A percentile compares a stretch with the other conserved stretches of the same genome.
Conservation (phyloP, 129 eudicot genomes). For the Flaveria ramosissima region DNA sequence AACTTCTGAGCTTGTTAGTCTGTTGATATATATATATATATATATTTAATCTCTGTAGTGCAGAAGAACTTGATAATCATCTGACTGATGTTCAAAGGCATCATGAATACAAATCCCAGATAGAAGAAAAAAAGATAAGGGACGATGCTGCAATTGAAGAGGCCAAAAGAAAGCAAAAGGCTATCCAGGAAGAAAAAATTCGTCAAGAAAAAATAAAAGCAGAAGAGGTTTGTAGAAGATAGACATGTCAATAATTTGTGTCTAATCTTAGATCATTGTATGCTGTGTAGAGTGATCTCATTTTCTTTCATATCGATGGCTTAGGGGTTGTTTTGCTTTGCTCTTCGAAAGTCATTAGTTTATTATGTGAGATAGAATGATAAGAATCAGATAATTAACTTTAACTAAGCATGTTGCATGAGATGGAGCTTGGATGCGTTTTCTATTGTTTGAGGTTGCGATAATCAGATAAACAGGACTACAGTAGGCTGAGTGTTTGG, state of each 20-base stretch:
- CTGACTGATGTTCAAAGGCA: conserved; percentile 86
- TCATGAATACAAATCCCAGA: conserved; percentile 76
- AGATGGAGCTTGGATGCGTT: background rate
- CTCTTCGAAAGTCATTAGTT: background rate
- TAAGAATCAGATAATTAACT: background rate
- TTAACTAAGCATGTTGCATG: background rate
- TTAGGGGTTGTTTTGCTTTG: background rate
- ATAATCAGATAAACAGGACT: background rate
- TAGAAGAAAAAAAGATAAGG: conserved; percentile 87
- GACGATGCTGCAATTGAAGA: conserved; percentile 90
- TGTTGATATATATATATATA: conserved; percentile 23
- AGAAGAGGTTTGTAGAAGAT: conserved; percentile 68
- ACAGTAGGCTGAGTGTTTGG: background rate
- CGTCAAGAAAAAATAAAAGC: conserved; percentile 69
- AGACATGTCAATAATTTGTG: background rate
- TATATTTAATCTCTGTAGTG: conserved; percentile 47
- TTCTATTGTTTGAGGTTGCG: background rate
- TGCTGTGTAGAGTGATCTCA: background rate
- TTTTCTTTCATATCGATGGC: conserved; percentile 1
- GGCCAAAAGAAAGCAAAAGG: conserved; percentile 77
- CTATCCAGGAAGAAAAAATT: conserved; percentile 66
- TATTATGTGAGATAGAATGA: background rate
- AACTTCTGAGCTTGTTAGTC: conserved; percentile 21
- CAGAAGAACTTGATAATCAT: conserved; percentile 96
- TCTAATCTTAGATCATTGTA: background rate